Evolutionary conservation across 1,284 basidiomycete species (phyloP), one percentile per base, ranked within the genome.

Genomic region (Melampsora medusae): DNA sequence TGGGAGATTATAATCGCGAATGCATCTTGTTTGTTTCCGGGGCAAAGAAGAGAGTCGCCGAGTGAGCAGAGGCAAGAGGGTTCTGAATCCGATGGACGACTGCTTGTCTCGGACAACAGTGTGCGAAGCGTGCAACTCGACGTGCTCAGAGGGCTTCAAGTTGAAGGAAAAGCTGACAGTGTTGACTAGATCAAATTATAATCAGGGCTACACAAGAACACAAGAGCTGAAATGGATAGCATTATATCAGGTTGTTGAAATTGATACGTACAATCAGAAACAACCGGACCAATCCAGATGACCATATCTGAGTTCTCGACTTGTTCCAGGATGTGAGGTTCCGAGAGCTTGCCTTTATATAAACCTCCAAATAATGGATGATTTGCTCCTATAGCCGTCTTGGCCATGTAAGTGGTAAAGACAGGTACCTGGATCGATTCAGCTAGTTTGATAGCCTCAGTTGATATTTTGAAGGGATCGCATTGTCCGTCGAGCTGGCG

Each of bases 311-410:
- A 89, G 1, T 82, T 85, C 83, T 97, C 93, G 48, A 97, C 89
- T 77, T 88, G 88, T 70, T 91, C 86, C 82, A 89, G 89, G 79
- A 95, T 86, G 19, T 85, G 85, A 0, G 89, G 88, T 66, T 88
- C 86, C 4, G 77, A 59, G 38, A 59, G 69, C 5, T 74, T 76
- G 68, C 66, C 71, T 62, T 78, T 53, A 84, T 90, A 83, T 81
- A 92, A 91, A 19, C 95, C 95, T 73, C 93, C 93, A 83, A 91
- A 97, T n/a, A 92, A 88, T 22, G 88, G 86, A 77, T 91, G 89
- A 62, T 87, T 86, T 84, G 97, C 95, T 78, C 89, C 87, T 16
- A 97, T 85, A 0, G 90, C 87, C 0, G 90, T 88, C 83, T 96
- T 96, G 59, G 92, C 94, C 93, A 96, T 95, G 0, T 92, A 93